Evolutionary conservation across 164 flowering plant species (phyloP).

Genomic region (Echeveria elegans): DNA sequence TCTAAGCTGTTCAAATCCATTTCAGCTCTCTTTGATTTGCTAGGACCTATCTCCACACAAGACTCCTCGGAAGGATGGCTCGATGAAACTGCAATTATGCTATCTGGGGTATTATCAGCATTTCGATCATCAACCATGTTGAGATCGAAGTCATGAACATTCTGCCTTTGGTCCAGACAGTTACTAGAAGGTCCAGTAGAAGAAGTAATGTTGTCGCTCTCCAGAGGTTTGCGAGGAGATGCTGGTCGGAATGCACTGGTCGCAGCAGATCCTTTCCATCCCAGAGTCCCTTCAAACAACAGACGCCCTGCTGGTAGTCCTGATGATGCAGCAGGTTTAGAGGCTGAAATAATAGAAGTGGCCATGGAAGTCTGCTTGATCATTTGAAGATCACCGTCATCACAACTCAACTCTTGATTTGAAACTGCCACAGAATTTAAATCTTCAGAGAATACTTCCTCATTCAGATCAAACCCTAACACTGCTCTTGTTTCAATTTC

Average conservation of each 20-base stretch:
- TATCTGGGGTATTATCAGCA: constrained; percentile 15
- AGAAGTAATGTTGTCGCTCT: constrained; percentile 29
- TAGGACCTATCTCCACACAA: constrained; percentile 49
- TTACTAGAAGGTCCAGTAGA: constrained; percentile 21
- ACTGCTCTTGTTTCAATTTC: constrained; percentile 26
- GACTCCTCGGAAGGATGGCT: constrained; percentile 50
- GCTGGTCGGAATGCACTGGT: constrained; percentile 88
- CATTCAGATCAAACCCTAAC: constrained; percentile 55
- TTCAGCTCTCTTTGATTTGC: constrained; percentile 38
- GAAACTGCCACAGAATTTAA: constrained; percentile 27
- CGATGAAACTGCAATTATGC: constrained; percentile 29
- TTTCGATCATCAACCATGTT: constrained; percentile 49
- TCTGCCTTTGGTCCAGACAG: constrained; percentile 32
- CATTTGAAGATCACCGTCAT: constrained; percentile 56
- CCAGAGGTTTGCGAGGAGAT: constrained; percentile 47
- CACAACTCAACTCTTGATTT: constrained; percentile 55
- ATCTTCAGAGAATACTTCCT: constrained; percentile 53
- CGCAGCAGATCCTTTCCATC: constrained; percentile 79
- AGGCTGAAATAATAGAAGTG: constrained; percentile 49
- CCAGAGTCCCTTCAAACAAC: constrained; percentile 62
- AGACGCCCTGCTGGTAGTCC: constrained; percentile 45
- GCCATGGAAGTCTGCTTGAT: constrained; percentile 24
- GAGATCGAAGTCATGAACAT: constrained; percentile 59
- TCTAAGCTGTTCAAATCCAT: constrained; percentile 64
- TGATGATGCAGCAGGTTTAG: constrained; percentile 45